Evolutionary conservation across 164 flowering plant genomes (phyloP).

Genomic region (Vitis rotundifolia): DNA sequence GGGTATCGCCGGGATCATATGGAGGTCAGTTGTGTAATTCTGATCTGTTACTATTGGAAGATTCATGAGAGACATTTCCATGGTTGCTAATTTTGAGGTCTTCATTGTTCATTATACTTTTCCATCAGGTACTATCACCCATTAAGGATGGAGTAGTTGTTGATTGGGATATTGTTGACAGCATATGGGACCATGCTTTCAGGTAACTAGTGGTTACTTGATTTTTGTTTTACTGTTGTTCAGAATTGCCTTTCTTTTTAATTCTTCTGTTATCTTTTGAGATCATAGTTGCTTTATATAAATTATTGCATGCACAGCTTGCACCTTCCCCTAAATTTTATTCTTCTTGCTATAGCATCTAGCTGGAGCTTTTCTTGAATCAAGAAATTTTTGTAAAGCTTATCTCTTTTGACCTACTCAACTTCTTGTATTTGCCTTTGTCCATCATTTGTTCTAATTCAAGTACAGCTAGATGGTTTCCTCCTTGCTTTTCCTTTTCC

Average conservation of each 20-base stretch:
- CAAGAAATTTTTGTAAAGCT: no score
- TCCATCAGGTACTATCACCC: slow-evolving; percentile 75
- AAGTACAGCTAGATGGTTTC: no score
- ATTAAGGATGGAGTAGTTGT: slow-evolving; percentile 79
- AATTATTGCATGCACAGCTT: no score
- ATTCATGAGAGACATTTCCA: neutral
- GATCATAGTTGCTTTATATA: no score
- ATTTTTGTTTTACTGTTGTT: neutral
- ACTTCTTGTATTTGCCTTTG: no score
- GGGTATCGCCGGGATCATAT: slow-evolving; percentile 92
- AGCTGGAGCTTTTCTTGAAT: no score
- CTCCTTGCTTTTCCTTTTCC: no score
- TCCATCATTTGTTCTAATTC: no score
- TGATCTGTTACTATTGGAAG: neutral
- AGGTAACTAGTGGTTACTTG: slow-evolving; percentile 39
- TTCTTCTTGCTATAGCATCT: no score
- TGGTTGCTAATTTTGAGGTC: neutral
- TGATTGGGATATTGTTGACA: slow-evolving; percentile 97
- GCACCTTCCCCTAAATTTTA: no score
- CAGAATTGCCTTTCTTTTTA: neutral
- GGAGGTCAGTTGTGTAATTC: slow-evolving; percentile 62
- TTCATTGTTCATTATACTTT: slow-evolving; percentile 3
- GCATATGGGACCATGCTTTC: slow-evolving; percentile 95
- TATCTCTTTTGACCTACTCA: no score
- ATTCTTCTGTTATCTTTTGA: no score